These are phyloP conservation scores for Xylaria intraflava DNA, from an alignment of 495 filamentous ascomycete species.

Conservation along the genomic window DNA sequence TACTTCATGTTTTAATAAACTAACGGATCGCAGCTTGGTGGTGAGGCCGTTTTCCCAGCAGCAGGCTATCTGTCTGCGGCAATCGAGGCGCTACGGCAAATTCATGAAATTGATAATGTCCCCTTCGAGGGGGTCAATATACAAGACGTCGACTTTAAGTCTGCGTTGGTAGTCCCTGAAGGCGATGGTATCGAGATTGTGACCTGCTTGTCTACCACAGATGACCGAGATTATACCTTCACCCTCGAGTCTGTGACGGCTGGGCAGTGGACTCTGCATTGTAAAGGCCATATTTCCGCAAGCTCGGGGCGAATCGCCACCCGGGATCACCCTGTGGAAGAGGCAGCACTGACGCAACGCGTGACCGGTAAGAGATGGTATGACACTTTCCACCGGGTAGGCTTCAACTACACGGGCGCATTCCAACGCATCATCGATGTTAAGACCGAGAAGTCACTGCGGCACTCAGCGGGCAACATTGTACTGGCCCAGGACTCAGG, in stretches of 20 bases:
- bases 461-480: conserved; percentile 10
- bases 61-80: conserved; percentile 40
- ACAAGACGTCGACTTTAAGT: conserved; percentile 35
- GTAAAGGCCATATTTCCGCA: conserved; percentile 11
- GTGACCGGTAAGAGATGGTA: conserved; percentile 16
- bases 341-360: conserved; percentile 14
- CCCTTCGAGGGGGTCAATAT: conserved; percentile 19
- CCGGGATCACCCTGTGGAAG: conserved; percentile 4
- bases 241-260: conserved; percentile 11
- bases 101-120: conserved; percentile 4
- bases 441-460: conserved; percentile 4
- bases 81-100: conserved; percentile 34
- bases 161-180: conserved; percentile 30
- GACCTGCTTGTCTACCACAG: too few species aligned
- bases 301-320: neutral
- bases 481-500: conserved; percentile 4
- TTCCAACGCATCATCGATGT: conserved; percentile 13
- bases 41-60: conserved; percentile 43
- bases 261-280: conserved; percentile 15
- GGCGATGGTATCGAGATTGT: conserved; percentile 20
- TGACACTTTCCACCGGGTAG: conserved; percentile 16
- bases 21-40: conserved; percentile 15
- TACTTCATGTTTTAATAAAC: neutral
- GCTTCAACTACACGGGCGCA: conserved; percentile 15
- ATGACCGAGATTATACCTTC: conserved; percentile 14